Evolutionary conservation across 2,329 filamentous ascomycete genomes (phyloP).

Genomic region (Talaromyces sp.): DNA sequence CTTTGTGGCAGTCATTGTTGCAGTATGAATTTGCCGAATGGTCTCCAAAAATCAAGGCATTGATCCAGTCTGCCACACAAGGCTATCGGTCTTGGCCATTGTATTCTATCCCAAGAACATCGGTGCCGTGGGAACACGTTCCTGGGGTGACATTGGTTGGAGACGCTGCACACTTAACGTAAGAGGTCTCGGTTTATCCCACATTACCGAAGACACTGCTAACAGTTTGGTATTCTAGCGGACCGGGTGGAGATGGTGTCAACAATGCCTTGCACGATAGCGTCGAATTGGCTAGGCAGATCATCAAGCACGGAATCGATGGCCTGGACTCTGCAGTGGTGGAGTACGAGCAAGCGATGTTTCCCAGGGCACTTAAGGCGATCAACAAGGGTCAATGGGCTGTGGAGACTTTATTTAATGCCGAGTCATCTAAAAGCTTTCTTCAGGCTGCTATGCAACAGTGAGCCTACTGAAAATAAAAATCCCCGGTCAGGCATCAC

Average conservation of each 20-base stretch:
- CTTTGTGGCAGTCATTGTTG: slow-evolving; percentile 2
- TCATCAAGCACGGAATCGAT: slow-evolving; percentile 12
- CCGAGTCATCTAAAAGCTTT: slow-evolving; percentile 12
- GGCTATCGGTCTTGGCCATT: slow-evolving; percentile 26
- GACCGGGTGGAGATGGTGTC: slow-evolving; percentile 28
- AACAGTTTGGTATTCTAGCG: background rate
- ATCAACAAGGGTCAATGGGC: slow-evolving; percentile 17
- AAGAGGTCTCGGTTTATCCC: slow-evolving; percentile 21
- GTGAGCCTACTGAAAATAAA: background rate
- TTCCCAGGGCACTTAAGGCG: slow-evolving; percentile 20
- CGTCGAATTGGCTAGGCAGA: slow-evolving; percentile 22
- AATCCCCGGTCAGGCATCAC: background rate
- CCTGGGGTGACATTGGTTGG: slow-evolving; percentile 29
- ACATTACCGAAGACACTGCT: background rate
- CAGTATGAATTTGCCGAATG: slow-evolving; percentile 17
- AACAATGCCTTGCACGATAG: slow-evolving; percentile 31
- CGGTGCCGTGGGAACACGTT: slow-evolving; percentile 23
- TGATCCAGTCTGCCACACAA: slow-evolving; percentile 22
- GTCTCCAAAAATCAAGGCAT: slow-evolving; percentile 19
- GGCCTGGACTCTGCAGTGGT: slow-evolving; percentile 23
- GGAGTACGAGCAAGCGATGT: slow-evolving; percentile 27
- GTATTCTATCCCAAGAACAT: slow-evolving; percentile 22
- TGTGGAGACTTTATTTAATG: slow-evolving; percentile 13
- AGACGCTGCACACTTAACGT: slow-evolving; percentile 29
- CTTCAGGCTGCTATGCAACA: background rate